phyloP scores from a whole-genome alignment of 164 flowering plant species.

The Kingdonia uniflora region DNA sequence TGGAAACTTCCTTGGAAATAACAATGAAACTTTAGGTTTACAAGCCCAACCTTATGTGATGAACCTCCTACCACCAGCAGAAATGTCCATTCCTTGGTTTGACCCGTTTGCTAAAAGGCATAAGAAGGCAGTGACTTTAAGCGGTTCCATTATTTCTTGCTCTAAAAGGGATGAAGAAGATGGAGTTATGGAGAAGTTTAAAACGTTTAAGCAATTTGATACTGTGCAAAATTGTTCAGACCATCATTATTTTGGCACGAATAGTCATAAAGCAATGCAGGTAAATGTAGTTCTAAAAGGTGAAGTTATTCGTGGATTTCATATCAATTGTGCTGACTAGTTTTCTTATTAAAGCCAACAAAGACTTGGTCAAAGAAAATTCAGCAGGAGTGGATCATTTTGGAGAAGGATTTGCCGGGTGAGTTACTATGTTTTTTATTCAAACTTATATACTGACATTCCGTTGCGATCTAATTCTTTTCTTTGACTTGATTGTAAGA shows the following conservation, averaged over 20 bases:
- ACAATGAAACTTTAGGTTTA: constrained; percentile 7
- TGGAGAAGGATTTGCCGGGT: constrained; percentile 27
- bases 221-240: constrained; percentile 59
- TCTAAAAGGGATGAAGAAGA: not conserved
- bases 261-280: constrained; percentile 26
- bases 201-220: constrained; percentile 54
- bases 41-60: constrained; percentile 12
- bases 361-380: constrained; percentile 20
- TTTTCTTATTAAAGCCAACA: constrained; percentile 13
- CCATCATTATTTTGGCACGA: constrained; percentile 33
- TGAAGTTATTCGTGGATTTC: not conserved
- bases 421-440: not conserved
- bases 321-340: not conserved
- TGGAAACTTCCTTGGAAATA: not conserved
- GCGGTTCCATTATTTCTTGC: constrained; percentile 12
- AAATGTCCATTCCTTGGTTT: constrained; percentile 10
- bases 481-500: too few species aligned
- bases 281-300: constrained; percentile 14
- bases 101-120: constrained; percentile 5
- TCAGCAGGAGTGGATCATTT: constrained; percentile 25
- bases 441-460: too few species aligned
- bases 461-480: too few species aligned
- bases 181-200: constrained; percentile 21
- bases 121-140: constrained; percentile 7
- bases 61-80: constrained; percentile 11